These are phyloP conservation scores for Talaromyces pinophilus DNA, from an alignment of 2,329 filamentous ascomycete species.

Conservation along the genomic window DNA sequence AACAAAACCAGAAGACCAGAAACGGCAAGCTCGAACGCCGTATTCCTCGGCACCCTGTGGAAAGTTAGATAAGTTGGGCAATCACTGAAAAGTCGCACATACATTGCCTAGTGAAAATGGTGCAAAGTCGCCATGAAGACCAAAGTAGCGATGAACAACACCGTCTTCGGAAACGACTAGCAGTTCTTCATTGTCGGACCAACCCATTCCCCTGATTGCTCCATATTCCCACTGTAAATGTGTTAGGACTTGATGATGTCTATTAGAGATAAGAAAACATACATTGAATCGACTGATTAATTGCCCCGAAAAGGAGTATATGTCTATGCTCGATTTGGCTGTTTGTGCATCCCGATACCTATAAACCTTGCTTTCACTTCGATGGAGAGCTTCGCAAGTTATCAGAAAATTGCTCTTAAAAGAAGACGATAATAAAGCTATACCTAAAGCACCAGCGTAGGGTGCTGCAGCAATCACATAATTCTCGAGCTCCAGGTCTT, in stretches of 20 bases:
- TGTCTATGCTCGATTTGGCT: constrained; percentile 81
- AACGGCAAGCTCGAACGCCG: constrained; percentile 84
- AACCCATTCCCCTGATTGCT: constrained; percentile 82
- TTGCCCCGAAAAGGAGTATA: constrained; percentile 92
- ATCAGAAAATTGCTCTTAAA: background rate
- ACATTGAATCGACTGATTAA: constrained; percentile 75
- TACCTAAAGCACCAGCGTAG: constrained; percentile 91
- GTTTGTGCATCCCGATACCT: constrained; percentile 71
- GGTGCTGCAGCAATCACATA: constrained; percentile 89
- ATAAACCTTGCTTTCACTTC: constrained; percentile 81
- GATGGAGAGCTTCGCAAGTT: constrained; percentile 69
- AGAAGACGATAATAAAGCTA: constrained; percentile 27
- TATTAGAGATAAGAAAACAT: constrained; percentile 26
- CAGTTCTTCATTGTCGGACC: constrained; percentile 93
- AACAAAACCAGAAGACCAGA: constrained; percentile 91
- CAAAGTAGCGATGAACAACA: constrained; percentile 84
- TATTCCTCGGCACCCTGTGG: constrained; percentile 75
- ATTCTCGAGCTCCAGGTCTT: constrained; percentile 91
- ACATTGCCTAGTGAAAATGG: constrained; percentile 88
- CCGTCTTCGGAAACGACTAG: constrained; percentile 87
- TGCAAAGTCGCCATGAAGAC: constrained; percentile 91
- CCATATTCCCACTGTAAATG: constrained; percentile 76
- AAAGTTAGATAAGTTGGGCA: constrained; percentile 27
- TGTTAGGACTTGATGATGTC: background rate
- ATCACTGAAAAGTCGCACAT: constrained; percentile 27